Base-by-base conservation (phyloP, 768 basidiomycete genomes). In the Leccinum ochraceum region DNA sequence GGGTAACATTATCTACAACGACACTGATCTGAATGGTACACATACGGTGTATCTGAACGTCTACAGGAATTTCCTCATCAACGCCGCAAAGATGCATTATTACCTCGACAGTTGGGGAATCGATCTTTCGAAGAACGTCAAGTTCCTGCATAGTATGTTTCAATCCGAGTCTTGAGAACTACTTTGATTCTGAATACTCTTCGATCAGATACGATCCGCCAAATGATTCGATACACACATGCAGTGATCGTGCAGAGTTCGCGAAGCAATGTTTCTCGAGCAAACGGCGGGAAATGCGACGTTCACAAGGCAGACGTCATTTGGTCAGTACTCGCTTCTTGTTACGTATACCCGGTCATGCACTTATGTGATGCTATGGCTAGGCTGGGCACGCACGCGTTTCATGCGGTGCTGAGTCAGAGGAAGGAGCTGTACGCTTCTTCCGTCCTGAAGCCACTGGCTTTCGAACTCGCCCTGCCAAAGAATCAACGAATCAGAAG, bases 341-440 rank as follows among this genome's bases (percentile, higher is more conserved):
- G 20, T 11, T 11, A 48, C 20, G 36, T 34, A 30, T 53, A 6
- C 20, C 32, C 36, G 57, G 54, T 42, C 53, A 20, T 59, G 26
- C 39, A 48, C 53, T 68, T 34, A 61, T 44, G 46, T 11, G 20
- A 59, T 44, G 20, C 34, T 30, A 46, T 54, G 34, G 34, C 34
- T 46, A 95, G 94, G 92, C 81, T 95, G 24, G 91, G 92, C 46
- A 81, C 80, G 51, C 87, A 88, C 61, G 94, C 94, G 3, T 95
- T 95, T 73, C 80, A 85, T 67, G 75, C 81, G 10, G 80, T 93
- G 54, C 71, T 95, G 4, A 78, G 78, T 14, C 78, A 74, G 53
- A 87, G 82, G 61, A 79, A 82, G 7, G 75, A 81, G 30, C 72
- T 72, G 13, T 88, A 89, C 67, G 57, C 74, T 3, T 61, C 72